Conservation (phyloP, 306 rosid species). For the Cucurbita moschata region DNA sequence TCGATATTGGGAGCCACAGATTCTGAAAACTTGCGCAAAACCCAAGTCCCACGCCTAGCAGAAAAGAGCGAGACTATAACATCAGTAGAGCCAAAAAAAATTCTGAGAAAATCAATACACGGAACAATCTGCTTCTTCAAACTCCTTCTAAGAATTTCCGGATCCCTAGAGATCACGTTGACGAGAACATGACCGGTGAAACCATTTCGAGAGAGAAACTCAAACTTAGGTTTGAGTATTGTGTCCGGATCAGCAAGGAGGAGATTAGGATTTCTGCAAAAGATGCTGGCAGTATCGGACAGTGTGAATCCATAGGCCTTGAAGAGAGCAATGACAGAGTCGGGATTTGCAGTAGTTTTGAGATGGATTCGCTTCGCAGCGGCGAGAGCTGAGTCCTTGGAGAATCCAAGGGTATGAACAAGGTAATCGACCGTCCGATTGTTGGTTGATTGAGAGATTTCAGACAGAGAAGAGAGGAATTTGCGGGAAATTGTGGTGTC, state of each 20-base stretch:
- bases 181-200: not conserved
- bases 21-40: conserved; percentile 1
- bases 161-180: not conserved
- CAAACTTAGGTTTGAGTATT: conserved; percentile 11
- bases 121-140: conserved; percentile 10
- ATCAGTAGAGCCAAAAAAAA: not conserved
- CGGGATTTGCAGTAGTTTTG: not conserved
- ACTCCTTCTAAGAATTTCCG: conserved; percentile 1
- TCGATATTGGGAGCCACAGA: conserved; percentile 7
- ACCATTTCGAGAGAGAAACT: conserved; percentile 9
- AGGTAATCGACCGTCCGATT: not conserved
- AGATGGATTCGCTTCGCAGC: not conserved
- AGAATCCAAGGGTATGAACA: not conserved
- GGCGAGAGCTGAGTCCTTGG: not conserved
- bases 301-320: conserved; percentile 11
- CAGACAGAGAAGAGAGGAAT: not conserved
- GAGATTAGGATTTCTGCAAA: not conserved
- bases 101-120: conserved; percentile 5
- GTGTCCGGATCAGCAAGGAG: not conserved
- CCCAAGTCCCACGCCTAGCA: not conserved
- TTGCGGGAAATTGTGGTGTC: not conserved
- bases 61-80: not conserved
- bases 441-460: not conserved
- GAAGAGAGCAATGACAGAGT: conserved; percentile 5
- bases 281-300: not conserved